Base-by-base conservation (phyloP, 2,329 filamentous ascomycete species). In the Grosmannia penicillata region DNA sequence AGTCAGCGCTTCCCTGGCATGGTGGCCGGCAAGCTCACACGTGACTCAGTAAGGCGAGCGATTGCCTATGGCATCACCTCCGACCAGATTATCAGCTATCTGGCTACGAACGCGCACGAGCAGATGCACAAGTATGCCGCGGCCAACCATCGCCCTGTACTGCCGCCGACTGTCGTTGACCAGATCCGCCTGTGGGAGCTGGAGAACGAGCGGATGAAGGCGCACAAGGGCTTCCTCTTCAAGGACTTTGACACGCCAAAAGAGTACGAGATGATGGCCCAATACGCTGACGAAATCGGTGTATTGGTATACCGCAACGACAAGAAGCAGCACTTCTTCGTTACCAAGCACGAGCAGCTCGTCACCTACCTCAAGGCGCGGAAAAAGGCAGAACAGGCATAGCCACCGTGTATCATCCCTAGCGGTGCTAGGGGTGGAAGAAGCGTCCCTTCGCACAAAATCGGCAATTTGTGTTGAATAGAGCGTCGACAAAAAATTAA, bases 181-280 rank as follows among this genome's bases (percentile, higher is more conserved):
- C 91, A 98, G 64, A 95, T 98, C 51, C 73, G 87, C 3, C 73
- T 98, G 17, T 98, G 91, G 91, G 89, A 98, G 63, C 77, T 96
- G 37, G 91, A 98, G 59, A 86, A 89, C 46, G 91, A 98, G 62
- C 74, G 91, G 36, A 93, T 98, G 73, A 82, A 82, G 56, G 76
- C 82, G 2, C 85, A 77, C 6, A 64, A 70, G 1, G 91, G 91
- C 0, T 96, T 85, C 55, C 57, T 96, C 22, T 93, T 98, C 65
- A 80, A 81, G 52, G 89, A 96, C 45, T 94, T 96, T 53, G 74
- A 76, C 31, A 76, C 68, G 24, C 62, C 68, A 37, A 70, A 70
- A 40, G 82, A 87, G 54, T 91, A 84, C 53, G 65, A 72, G 36
- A 76, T 72, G 32, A 72, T 84, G 10, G 69, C 75, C 5, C 72